Evolutionary conservation across 2,329 filamentous ascomycete genomes (phyloP), one percentile per base, ranked within the genome.

Genomic region (Cladosporium sp.): DNA sequence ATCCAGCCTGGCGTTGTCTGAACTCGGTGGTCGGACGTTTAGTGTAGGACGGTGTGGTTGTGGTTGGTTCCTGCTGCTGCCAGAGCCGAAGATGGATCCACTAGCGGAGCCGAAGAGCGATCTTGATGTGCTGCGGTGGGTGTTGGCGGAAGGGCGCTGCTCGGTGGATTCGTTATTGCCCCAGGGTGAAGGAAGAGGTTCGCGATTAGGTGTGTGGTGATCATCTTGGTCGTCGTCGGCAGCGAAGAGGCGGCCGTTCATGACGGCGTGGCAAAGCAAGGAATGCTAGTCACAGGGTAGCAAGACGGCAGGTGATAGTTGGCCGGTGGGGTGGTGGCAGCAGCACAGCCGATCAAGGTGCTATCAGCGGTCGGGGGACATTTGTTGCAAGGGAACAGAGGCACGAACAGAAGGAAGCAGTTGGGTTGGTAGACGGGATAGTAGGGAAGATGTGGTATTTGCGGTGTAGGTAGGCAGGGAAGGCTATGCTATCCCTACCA

Each of bases 91-190:
- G 56, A 71, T 66, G 16, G 40, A 46, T n/a, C 53, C 49, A 40
- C 62, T 68, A 23, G 66, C 69, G 2, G 69, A 61, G 23, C 65
- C 70, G 46, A 70, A 70, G 5, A 71, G 61, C 14, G 69, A 63
- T 58, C 66, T 59, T 3, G 71, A 68, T 12, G 71, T 62, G 55
- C 71, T 73, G 50, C 61, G 68, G 33, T 68, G 69, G 8, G 23
- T 18, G 1, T 29, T 31, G 12, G 28, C 16, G 6, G 31, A 26
- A 16, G 12, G 35, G n/a, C 12, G 55, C 21, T 58, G 56, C 23
- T 58, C 53, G 14, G 40, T 40, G 40, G 53, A 33, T 33, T 26
- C 31, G 29, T 12, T 44, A 18, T 21, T 18, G 23, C 40, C 31
- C 63, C 63, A 65, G 28, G 53, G 44, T 14, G 63, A 53, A 11